Evolutionary conservation across 2,329 filamentous ascomycete species (phyloP), one percentile per base, ranked within the genome.

Genomic region (Diplodia intermedia): DNA sequence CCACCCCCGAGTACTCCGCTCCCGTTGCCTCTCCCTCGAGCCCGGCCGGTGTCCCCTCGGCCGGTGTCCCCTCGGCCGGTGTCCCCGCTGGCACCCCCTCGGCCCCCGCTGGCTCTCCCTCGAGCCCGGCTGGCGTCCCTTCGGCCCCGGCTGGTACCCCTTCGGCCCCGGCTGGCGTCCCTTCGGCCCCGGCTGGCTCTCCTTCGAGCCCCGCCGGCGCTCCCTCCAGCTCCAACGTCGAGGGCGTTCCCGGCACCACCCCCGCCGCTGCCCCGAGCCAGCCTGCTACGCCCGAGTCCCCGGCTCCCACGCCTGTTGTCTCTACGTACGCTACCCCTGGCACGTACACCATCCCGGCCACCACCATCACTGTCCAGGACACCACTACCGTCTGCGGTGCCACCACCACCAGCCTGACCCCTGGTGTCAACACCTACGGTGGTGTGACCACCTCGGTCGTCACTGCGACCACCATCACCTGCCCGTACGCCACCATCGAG

Each of bases 301-400:
- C 74, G 18, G 69, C 75, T 36, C 73, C 75, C 18, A 86, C 83
- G 50, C 80, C 82, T 52, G 77, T 78, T 62, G 79, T 84, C 65
- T 84, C 83, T 70, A 82, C 78, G 57, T 90, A 85, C 84, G 81
- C 87, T 66, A 89, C 88, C 55, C 87, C 90, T 38, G 91, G 91
- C 79, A 86, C 86, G 70, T 93, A 93, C 84, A 92, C 90, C 72
- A 88, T 92, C 84, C 88, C 89, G 72, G 89, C 90, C 69, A 90
- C 86, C 72, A 94, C 90, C 70, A 76, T 91, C 71, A 89, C 87
- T 70, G 81, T 93, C 72, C 88, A 84, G 70, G 83, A 88, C 78
- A 86, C 86, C 69, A 90, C 88, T 72, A 91, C 89, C 49, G 89
- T 91, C 70, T 88, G 86, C 79, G 89, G 80, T 73, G 85, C 86